Conservation (phyloP, 306 rosid genomes). For the Betula pendula region DNA sequence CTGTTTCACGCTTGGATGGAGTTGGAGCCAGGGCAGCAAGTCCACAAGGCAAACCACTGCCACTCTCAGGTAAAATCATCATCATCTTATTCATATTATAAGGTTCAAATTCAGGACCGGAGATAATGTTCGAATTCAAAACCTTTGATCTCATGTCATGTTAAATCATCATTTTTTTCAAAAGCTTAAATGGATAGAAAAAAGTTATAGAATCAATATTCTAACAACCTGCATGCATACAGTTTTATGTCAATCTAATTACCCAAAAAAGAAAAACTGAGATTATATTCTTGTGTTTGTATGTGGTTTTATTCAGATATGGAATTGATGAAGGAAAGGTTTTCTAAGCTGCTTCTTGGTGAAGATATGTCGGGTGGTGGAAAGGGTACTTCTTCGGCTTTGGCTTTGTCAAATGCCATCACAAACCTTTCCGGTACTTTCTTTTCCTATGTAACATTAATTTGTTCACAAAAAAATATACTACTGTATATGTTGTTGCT, state of each 20-base stretch:
- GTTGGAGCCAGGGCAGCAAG: slow-evolving; percentile 19
- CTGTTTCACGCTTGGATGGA: slow-evolving; percentile 24
- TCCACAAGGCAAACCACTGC: slow-evolving; percentile 37
- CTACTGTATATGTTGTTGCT: neutral
- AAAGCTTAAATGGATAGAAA: too few relatives aligned
- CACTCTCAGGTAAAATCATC: slow-evolving; percentile 41
- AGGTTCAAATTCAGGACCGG: too few relatives aligned
- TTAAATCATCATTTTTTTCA: too few relatives aligned
- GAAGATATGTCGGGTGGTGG: slow-evolving; percentile 99
- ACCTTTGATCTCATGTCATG: neutral
- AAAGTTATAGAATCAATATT: too few relatives aligned
- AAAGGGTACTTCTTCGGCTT: slow-evolving; percentile 93
- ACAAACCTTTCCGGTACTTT: slow-evolving; percentile 86
- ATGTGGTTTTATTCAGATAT: slow-evolving; percentile 47
- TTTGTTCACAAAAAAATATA: neutral
- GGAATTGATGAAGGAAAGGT: slow-evolving; percentile 78
- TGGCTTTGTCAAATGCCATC: slow-evolving; percentile 89
- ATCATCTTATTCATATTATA: too few relatives aligned
- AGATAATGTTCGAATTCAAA: too few relatives aligned
- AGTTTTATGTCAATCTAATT: slow-evolving; percentile 13
- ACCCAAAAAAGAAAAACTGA: neutral
- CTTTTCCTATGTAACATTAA: neutral
- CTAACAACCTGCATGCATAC: too few relatives aligned
- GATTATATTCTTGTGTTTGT: too few relatives aligned
- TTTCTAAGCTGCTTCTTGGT: slow-evolving; percentile 86